Percentiles rank a stretch among this genome's conserved stretches.
These are phyloP conservation scores for Triticum urartu DNA, from an alignment of 176 grass and related monocot genomes.

Conservation along the genomic window DNA sequence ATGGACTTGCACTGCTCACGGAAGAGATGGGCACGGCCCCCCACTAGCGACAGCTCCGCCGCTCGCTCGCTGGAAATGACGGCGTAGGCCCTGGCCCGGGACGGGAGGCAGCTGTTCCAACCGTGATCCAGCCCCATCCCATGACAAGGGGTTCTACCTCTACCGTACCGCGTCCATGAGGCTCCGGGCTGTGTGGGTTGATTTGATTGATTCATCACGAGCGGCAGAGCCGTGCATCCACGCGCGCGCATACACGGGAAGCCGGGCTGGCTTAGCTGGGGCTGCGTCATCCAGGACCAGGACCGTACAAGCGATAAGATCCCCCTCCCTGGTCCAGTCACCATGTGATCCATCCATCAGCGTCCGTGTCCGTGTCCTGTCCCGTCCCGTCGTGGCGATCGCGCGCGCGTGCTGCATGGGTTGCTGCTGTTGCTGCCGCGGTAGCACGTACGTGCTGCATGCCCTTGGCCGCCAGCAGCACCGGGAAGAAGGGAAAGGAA, in stretches of 20 bases:
- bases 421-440: too few species aligned
- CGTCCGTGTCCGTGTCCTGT: background rate
- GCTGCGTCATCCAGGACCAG: constrained; percentile 1
- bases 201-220: background rate
- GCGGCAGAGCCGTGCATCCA: background rate
- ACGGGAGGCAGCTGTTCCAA: background rate
- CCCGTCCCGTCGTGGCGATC: background rate
- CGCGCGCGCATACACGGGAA: background rate
- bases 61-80: background rate
- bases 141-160: background rate
- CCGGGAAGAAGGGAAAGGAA: background rate
- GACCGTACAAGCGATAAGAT: background rate
- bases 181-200: background rate
- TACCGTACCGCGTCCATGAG: background rate
- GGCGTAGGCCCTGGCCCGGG: background rate
- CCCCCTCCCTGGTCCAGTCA: background rate
- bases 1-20: background rate
- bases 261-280: constrained; percentile 5
- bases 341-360: background rate
- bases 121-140: background rate
- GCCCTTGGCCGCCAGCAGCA: background rate
- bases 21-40: background rate
- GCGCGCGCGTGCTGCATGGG: background rate
- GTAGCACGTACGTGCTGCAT: background rate
- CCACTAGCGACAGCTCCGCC: background rate